Conservation (phyloP, 2,329 filamentous ascomycete species). For the Xylariaceae sp. region DNA sequence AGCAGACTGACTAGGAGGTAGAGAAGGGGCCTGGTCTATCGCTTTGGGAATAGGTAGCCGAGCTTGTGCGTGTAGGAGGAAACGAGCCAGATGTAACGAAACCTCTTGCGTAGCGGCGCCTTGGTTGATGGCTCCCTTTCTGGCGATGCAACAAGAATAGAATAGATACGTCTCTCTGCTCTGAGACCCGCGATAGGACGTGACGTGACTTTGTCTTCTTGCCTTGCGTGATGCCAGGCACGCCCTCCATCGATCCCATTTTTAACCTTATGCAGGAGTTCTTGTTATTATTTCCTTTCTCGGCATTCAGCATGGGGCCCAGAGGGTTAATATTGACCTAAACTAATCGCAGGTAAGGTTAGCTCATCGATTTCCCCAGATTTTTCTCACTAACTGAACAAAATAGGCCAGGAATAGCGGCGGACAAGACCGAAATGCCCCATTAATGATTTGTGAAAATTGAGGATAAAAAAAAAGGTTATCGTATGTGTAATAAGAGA, state of each 20-base stretch:
- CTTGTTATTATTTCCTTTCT: no score
- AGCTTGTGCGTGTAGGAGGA: slow-evolving; percentile 9
- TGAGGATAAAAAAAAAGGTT: no score
- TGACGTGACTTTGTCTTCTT: slow-evolving; percentile 3
- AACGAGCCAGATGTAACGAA: slow-evolving; percentile 20
- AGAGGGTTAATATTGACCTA: neutral
- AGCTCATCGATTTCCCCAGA: slow-evolving; percentile 24
- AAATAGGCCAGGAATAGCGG: neutral
- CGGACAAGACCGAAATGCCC: neutral
- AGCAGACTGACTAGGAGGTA: slow-evolving; percentile 16
- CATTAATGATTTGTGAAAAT: slow-evolving; percentile 3
- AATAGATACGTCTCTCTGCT: neutral
- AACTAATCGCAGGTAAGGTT: slow-evolving; percentile 12
- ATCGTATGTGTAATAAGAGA: no score
- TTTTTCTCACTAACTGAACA: slow-evolving; percentile 20
- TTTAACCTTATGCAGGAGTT: no score
- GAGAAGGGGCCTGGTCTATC: slow-evolving; percentile 7
- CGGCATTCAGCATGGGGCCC: slow-evolving; percentile 14
- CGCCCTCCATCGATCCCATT: no score
- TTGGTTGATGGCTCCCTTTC: neutral
- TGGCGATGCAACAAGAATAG: slow-evolving; percentile 11
- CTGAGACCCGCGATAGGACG: slow-evolving; percentile 8
- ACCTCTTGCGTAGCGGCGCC: slow-evolving; percentile 2
- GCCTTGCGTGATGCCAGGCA: no score
- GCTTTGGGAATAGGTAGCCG: slow-evolving; percentile 19